Evolutionary conservation across 2,329 filamentous ascomycete genomes (phyloP), one percentile per base, ranked within the genome.

Genomic region (Trichophyton rubrum): DNA sequence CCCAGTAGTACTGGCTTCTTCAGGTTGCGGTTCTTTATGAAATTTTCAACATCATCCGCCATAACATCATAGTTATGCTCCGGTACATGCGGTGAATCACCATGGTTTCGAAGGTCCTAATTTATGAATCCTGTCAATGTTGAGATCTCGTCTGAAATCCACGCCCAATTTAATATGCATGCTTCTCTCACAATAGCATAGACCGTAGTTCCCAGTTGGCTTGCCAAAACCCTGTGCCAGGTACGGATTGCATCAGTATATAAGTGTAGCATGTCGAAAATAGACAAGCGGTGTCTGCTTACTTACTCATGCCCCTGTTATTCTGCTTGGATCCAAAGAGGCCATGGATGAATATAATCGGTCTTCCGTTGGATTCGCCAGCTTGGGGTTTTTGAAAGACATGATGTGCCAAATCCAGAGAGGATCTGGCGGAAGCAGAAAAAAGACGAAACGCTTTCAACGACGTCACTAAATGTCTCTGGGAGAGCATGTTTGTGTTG

Each of bases 221-320:
- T 83, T 27, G 89, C 87, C 51, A 96, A 78, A 41, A 83, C 84
- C 77, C 89, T 95, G 43, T 1, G 40, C 27, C 35, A 22, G 35
- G n/a, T 13, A 33, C 17, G 45, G n/a, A 57, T 40, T 17, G 20
- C 43, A 17, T 38, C 40, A 59, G 47, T 5, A 24, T 40, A 15
- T 33, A 20, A 47, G 5, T 9, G 15, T 24, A 5, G 27, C 7
- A 43, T 38, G 13, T n/a, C 24, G 15, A 8, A 43, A 58, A 43
- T 24, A n/a, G 11, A 24, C 9, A 11, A 22, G 2, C 5, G 56
- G 55, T 45, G 22, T 27, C 17, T 59, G 27, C 85, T 75, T 79
- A 95, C 90, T 90, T 95, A 86, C 90, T 95, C 65, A 96, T 90
- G 68, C 82, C 87, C 74, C 90, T 80, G 71, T 96, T 95, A 73